Evolutionary conservation across 2,329 filamentous ascomycete genomes (phyloP).

Genomic region (Sclerotinia minor): DNA sequence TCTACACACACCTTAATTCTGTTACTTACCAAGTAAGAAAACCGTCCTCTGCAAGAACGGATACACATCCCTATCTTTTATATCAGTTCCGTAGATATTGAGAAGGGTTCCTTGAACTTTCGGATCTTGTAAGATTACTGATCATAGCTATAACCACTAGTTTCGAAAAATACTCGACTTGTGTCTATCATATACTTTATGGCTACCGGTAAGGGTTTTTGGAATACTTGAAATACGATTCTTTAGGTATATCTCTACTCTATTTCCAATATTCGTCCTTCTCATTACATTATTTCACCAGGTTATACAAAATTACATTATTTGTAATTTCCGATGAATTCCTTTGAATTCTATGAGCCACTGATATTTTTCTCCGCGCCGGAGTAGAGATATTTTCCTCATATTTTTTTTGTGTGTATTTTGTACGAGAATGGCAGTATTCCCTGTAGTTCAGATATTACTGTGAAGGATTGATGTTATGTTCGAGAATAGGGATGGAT

Average conservation of each 20-base stretch:
- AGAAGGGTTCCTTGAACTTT: neutral
- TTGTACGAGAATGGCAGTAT: neutral
- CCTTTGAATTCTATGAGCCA: too few relatives aligned
- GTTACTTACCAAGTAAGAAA: neutral
- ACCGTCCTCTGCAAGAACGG: neutral
- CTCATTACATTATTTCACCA: neutral
- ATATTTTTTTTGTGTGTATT: neutral
- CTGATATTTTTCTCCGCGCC: too few relatives aligned
- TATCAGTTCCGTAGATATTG: neutral
- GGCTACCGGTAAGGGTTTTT: fast-evolving
- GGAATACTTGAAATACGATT: neutral
- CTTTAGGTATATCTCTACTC: neutral
- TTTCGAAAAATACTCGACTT: too few relatives aligned
- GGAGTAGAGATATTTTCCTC: fast-evolving
- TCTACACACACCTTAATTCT: neutral
- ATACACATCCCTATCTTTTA: neutral
- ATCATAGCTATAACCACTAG: too few relatives aligned
- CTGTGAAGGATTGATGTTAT: neutral
- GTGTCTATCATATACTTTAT: too few relatives aligned
- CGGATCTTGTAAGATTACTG: fast-evolving
- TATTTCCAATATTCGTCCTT: fast-evolving
- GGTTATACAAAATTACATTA: too few relatives aligned
- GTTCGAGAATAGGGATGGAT: neutral
- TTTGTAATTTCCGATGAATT: neutral
- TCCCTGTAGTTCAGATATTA: neutral